Evolutionary conservation across 176 grass and related monocot genomes (phyloP).

Genomic region (Aegilops umbellulata): DNA sequence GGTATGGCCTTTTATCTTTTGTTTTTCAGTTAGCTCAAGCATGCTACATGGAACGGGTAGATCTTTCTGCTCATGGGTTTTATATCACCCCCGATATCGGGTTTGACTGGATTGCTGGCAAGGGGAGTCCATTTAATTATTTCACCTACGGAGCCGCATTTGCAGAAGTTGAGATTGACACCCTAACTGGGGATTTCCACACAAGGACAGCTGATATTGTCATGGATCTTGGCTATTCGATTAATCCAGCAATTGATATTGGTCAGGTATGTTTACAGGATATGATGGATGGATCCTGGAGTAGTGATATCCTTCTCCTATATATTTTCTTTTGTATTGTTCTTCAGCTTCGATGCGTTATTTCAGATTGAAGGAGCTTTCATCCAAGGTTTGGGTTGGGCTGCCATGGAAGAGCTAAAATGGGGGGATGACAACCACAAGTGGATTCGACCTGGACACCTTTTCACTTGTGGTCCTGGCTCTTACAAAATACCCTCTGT

Average conservation of each 20-base stretch:
- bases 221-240: conserved; percentile 88
- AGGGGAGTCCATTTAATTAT: conserved; percentile 82
- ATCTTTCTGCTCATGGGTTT: conserved; percentile 95
- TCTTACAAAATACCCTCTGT: conserved; percentile 93
- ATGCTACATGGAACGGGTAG: conserved; percentile 81
- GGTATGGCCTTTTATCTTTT: background rate
- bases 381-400: conserved; percentile 94
- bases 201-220: conserved; percentile 76
- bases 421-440: conserved; percentile 91
- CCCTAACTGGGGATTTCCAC: conserved; percentile 95
- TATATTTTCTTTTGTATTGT: background rate
- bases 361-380: conserved; percentile 97
- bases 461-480: conserved; percentile 86
- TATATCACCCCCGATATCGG: conserved; percentile 81
- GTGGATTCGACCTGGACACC: conserved; percentile 86
- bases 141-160: conserved; percentile 96
- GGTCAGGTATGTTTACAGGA: conserved; percentile 62
- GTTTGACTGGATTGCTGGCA: conserved; percentile 70
- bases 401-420: conserved; percentile 92
- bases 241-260: conserved; percentile 97
- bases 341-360: conserved; percentile 17
- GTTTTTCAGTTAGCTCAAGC: conserved; percentile 57
- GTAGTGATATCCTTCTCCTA: background rate
- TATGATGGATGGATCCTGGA: background rate
- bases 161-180: conserved; percentile 97